These are phyloP conservation scores for Mallotus nudiflorus DNA, from an alignment of 345 rosid species.

Conservation along the genomic window DNA sequence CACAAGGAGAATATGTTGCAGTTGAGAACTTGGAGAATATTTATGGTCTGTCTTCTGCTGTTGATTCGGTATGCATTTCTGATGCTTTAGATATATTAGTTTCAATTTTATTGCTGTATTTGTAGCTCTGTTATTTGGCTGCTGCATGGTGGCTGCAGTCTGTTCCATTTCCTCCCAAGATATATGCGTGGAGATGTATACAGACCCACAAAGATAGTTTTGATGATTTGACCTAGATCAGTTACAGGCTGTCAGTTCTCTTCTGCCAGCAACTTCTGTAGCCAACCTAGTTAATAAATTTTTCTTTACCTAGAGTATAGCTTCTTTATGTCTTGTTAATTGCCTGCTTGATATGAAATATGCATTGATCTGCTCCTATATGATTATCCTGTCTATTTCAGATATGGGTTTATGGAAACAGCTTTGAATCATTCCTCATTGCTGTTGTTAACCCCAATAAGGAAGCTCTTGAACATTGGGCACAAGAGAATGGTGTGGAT, in stretches of 20 bases:
- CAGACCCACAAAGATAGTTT: background rate
- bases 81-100: background rate
- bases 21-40: constrained; percentile 95
- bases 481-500: constrained; percentile 52
- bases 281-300: background rate
- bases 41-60: constrained; percentile 52
- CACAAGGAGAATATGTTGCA: constrained; percentile 99
- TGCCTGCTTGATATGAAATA: background rate
- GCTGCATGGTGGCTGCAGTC: background rate
- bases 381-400: constrained; percentile 30
- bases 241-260: background rate
- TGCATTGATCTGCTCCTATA: background rate
- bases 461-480: constrained; percentile 80
- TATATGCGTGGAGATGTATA: background rate
- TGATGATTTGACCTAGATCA: background rate
- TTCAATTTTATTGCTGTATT: background rate
- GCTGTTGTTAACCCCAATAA: constrained; percentile 87
- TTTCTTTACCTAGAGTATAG: too few relatives aligned
- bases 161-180: background rate
- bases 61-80: constrained; percentile 61
- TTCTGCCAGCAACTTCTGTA: background rate
- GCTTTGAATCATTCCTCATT: constrained; percentile 86
- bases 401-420: constrained; percentile 97
- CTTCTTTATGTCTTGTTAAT: background rate
- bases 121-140: background rate